Evolutionary conservation across 768 basidiomycete species (phyloP), one percentile per base, ranked within the genome.

Genomic region (Auricularia sp.): DNA sequence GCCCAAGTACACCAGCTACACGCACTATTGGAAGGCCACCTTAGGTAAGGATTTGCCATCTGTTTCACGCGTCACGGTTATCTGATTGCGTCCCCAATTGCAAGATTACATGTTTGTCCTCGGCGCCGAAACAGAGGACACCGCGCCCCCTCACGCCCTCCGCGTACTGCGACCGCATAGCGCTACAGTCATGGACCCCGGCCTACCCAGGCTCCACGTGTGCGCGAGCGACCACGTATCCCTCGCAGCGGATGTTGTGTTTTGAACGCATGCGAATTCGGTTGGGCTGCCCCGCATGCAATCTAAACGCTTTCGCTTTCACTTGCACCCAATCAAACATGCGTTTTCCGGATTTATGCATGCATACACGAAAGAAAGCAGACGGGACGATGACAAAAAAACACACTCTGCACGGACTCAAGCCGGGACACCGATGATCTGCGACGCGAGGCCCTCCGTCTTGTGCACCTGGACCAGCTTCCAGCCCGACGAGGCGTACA

Each of bases 71-170:
- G 42, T 11, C 61, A 12, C 63, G n/a, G 62, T 54, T 63, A 39
- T 47, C 61, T 21, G 35, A 16, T 29, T 10, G 29, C 39, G 29
- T 64, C 36, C 36, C 54, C 36, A 39, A 36, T 29, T 8, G 39
- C 56, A 67, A 95, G 95, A 97, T 77, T 98, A 98, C 72, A 90
- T 98, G 62, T 93, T 97, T 72, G 77, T 95, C 61, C 68, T 87
- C 4, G 81, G 86, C 67, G 76, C 82, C 3, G 71, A 73, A 5
- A 67, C 72, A 29, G 10, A 69, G 56, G 47, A 18, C 47, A 12
- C 18, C 47, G 18, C 47, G 14, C 6, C 47, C 43, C 69, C 64
- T 14, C 72, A 78, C 43, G 68, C 70, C 71, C 75, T 36, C 80
- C 21, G 84, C 11, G 76, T 95, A 34, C 82, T 92, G 10, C 72